Base-by-base conservation (phyloP, 768 basidiomycete species). In the Boletus reticuloceps region DNA sequence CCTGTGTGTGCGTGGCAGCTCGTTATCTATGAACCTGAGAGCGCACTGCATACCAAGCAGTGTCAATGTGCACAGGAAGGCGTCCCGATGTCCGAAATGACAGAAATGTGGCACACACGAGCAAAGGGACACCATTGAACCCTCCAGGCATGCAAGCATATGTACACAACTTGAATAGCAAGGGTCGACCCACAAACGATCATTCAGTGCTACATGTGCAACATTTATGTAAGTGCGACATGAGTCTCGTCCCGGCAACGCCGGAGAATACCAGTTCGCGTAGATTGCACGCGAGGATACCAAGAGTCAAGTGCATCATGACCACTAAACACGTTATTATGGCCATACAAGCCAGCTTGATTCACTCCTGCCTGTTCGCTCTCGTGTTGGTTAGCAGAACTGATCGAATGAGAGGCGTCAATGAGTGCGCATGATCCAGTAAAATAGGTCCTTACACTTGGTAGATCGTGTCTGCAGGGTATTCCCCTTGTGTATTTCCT, bases 21-120 rank as follows among this genome's bases (percentile, higher is more conserved):
- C 38, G 37, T 12, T 14, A 36, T 47, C 47, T 59, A 51, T 44
- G 40, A 48, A 3, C 43, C 27, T 46, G 43, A 34, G 43, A 52
- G 32, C 1, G 53, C 46, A 54, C 53, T 5, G 53, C 53, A 53
- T 0, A 31, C 53, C 39, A 47, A 50, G 38, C 47, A 25, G 49
- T 47, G 50, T 39, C 34, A 36, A 36, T 36, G 34, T 14, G 52
- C 62, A 61, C 62, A 58, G 54, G 52, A 64, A 53, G n/a, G 43
- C 45, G 51, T 34, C 9, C 51, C 39, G 34, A 48, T 47, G 53
- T 20, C 54, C 58, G 58, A 63, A 55, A 60, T 66, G 45, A 60
- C 46, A 49, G 22, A 60, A 58, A 55, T 57, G 58, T 66, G 66
- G 64, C 64, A 48, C 32, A 66, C 64, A 66, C 62, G 61, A 60